Conservation (phyloP, 2,329 filamentous ascomycete species). For the Ceratocystis cubensis region DNA sequence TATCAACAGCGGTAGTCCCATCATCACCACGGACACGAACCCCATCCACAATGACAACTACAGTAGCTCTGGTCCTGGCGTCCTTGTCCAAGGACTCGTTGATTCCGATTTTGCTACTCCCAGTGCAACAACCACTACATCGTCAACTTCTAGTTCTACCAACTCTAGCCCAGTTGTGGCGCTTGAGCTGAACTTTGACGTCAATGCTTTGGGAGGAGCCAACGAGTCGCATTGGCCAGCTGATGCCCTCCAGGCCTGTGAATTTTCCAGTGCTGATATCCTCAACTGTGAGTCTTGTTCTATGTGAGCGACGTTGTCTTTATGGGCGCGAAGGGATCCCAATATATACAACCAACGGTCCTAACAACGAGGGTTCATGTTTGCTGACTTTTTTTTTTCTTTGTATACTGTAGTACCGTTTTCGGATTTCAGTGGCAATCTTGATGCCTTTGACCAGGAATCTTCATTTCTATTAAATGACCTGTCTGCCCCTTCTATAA, state of each 20-base stretch:
- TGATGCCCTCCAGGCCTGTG: conserved; percentile 4
- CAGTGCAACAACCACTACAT: background rate
- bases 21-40: background rate
- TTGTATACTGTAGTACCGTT: conserved; percentile 5
- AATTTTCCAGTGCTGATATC: conserved; percentile 1
- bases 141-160: conserved; percentile 4
- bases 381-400: too few species aligned
- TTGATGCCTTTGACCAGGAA: conserved; percentile 14
- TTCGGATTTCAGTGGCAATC: conserved; percentile 6
- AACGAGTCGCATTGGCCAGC: conserved; percentile 10
- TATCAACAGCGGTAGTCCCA: conserved; percentile 1
- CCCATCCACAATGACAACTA: background rate
- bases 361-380: background rate
- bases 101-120: conserved; percentile 5
- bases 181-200: conserved; percentile 13
- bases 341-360: background rate
- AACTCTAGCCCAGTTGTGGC: conserved; percentile 18
- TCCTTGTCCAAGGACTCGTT: background rate
- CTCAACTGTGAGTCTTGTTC: conserved; percentile 14
- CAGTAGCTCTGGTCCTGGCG: background rate
- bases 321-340: background rate
- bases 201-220: background rate
- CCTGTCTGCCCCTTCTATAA: conserved; percentile 1
- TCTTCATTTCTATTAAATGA: conserved; percentile 8
- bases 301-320: background rate